Evolutionary conservation across 306 rosid species (phyloP).

Genomic region (Senna tora): DNA sequence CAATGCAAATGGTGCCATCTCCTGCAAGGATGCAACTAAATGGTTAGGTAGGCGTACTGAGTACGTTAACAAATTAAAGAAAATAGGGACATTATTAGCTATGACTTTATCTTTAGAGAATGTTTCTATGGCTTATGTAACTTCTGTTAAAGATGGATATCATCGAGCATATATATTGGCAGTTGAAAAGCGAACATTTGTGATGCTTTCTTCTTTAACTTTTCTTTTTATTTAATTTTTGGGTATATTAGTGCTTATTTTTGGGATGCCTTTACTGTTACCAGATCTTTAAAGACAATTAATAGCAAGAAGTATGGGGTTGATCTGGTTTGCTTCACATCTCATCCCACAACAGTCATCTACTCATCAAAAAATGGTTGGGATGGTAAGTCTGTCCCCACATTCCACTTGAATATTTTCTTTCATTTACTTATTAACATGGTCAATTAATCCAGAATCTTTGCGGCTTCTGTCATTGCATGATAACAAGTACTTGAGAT

Average conservation of each 20-base stretch:
- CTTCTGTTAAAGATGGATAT: not conserved
- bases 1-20: not conserved
- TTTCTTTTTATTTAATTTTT: not conserved
- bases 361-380: conserved; percentile 98
- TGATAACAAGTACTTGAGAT: conserved; percentile 93
- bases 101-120: conserved; percentile 1
- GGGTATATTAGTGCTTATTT: not conserved
- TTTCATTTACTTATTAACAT: conserved; percentile 27
- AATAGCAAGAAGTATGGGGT: conserved; percentile 98
- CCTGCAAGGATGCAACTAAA: not conserved
- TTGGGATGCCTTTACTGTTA: conserved; percentile 38
- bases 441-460: conserved; percentile 63
- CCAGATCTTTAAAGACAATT: conserved; percentile 95
- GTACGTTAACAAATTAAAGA: conserved; percentile 22
- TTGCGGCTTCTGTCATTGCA: conserved; percentile 87
- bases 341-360: conserved; percentile 95
- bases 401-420: not conserved
- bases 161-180: not conserved
- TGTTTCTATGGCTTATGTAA: not conserved
- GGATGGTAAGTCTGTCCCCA: conserved; percentile 72
- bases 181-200: not conserved
- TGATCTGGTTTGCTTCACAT: conserved; percentile 92
- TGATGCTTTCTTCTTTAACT: not conserved
- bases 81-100: not conserved
- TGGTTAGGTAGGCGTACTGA: conserved; percentile 10